Conservation (phyloP, 257 asterid species). For the Anisodus tanguticus region DNA sequence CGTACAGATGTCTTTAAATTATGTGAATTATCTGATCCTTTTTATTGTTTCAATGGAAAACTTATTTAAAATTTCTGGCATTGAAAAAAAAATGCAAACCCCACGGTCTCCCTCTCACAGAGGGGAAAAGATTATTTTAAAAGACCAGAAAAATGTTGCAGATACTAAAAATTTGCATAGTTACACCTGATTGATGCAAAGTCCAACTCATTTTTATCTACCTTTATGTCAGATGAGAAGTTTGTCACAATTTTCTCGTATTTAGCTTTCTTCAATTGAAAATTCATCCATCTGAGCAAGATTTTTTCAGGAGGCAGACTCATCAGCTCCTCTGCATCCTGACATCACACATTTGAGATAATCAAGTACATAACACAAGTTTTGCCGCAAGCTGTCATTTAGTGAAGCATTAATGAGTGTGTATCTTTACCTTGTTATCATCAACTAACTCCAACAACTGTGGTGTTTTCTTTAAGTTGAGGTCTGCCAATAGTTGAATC, state of each 20-base stretch:
- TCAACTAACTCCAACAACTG: constrained; percentile 92
- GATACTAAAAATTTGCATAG: neutral
- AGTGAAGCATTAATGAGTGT: constrained; percentile 14
- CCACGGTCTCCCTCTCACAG: neutral
- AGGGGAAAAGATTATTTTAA: neutral
- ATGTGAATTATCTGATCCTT: neutral
- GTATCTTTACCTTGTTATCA: constrained; percentile 74
- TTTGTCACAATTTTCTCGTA: constrained; percentile 79
- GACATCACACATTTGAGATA: constrained; percentile 36
- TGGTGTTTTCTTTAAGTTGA: constrained; percentile 46
- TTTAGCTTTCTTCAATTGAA: constrained; percentile 83
- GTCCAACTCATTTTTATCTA: constrained; percentile 38
- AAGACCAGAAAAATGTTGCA: neutral
- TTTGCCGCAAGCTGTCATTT: neutral
- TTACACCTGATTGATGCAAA: neutral
- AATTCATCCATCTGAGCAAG: constrained; percentile 97
- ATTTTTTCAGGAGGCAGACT: constrained; percentile 94
- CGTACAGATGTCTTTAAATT: neutral
- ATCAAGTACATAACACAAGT: neutral
- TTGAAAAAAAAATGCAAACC: neutral
- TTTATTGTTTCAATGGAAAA: neutral
- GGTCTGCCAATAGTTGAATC: constrained; percentile 53
- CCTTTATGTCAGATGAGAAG: constrained; percentile 97
- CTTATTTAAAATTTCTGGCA: neutral
- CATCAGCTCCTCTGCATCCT: constrained; percentile 98